Percentiles rank a stretch among this genome's conserved stretches.
Evolutionary conservation across 129 eudicot species (phyloP).

Genomic region (Escallonia herrerae): DNA sequence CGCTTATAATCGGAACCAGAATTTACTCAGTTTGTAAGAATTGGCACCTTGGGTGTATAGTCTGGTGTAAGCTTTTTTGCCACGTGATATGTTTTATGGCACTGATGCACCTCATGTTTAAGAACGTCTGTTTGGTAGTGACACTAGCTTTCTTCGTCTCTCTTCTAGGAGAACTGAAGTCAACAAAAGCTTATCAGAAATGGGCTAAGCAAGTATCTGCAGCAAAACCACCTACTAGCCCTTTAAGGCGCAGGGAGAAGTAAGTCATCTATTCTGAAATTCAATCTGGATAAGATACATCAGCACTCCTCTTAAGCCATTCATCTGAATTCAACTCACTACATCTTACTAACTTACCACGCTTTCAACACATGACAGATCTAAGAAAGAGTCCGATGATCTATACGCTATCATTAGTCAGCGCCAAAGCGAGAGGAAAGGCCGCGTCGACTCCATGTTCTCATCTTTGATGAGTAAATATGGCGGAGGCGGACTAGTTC

Average conservation of each 20-base stretch:
- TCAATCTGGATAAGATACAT: background rate
- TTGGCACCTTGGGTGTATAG: too few relatives aligned
- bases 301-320: background rate
- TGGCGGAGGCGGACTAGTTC: conserved; percentile 43
- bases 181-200: conserved; percentile 68
- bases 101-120: too few relatives aligned
- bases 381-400: conserved; percentile 58
- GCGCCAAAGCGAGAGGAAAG: conserved; percentile 72
- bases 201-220: conserved; percentile 72
- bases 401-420: conserved; percentile 71
- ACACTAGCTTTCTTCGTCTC: background rate
- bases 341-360: too few relatives aligned
- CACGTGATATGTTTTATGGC: too few relatives aligned
- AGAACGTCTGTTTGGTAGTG: background rate
- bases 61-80: too few relatives aligned
- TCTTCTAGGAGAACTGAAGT: conserved; percentile 54
- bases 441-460: conserved; percentile 60
- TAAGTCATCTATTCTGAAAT: conserved; percentile 22
- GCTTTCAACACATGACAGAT: conserved; percentile 32
- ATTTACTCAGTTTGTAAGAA: too few relatives aligned
- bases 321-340: background rate
- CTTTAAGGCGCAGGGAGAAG: conserved; percentile 56
- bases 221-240: conserved; percentile 82
- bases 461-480: conserved; percentile 61
- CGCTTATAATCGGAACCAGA: too few relatives aligned